Evolutionary conservation across 2,329 filamentous ascomycete species (phyloP).

Genomic region (Paracorniculantispora psalliotae): DNA sequence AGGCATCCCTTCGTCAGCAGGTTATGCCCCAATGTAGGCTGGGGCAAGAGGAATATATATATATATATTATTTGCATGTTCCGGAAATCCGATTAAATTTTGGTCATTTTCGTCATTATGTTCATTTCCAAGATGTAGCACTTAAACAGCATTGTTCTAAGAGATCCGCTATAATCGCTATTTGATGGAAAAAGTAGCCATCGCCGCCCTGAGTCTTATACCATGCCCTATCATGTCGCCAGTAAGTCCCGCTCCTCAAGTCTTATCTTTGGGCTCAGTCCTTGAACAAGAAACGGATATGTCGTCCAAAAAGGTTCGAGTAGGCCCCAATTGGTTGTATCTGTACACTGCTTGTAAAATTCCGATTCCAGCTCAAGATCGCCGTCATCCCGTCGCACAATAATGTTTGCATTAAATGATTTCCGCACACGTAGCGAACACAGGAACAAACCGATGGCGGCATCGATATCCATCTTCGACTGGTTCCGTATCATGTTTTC

Average conservation of each 20-base stretch:
- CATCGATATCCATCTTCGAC: background rate
- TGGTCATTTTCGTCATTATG: too few relatives aligned
- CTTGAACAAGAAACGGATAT: background rate
- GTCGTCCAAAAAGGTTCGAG: background rate
- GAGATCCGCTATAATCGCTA: too few relatives aligned
- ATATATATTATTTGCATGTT: too few relatives aligned
- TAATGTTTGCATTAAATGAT: background rate
- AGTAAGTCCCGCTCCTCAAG: background rate
- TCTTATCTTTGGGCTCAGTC: background rate
- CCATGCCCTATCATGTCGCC: too few relatives aligned
- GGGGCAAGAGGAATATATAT: too few relatives aligned
- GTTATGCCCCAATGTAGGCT: too few relatives aligned
- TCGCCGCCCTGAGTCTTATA: too few relatives aligned
- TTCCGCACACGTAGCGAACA: background rate
- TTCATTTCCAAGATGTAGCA: too few relatives aligned
- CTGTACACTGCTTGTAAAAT: background rate
- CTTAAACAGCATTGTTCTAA: too few relatives aligned
- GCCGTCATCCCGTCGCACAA: background rate
- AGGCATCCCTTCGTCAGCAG: too few relatives aligned
- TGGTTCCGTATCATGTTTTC: conserved; percentile 1
- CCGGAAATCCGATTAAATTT: too few relatives aligned
- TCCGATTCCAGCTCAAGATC: background rate
- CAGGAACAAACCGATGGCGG: background rate
- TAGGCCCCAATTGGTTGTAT: background rate
- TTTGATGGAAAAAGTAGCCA: too few relatives aligned